Conservation (phyloP, 1,284 basidiomycete species). For the Anthracocystis walkeri region DNA sequence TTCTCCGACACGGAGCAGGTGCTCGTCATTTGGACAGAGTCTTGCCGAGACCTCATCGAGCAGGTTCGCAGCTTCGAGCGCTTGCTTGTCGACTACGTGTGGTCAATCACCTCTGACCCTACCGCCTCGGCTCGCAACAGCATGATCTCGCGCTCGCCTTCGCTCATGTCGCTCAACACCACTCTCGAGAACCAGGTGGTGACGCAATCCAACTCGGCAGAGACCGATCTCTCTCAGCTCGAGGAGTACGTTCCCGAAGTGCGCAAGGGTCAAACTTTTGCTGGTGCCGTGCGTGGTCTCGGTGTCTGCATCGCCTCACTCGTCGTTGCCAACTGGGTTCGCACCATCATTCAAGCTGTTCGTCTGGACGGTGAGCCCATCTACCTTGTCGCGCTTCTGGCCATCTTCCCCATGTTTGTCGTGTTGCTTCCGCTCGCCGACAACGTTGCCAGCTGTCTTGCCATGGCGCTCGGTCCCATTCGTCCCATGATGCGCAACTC, state of each 20-base stretch:
- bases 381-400: slow-evolving; percentile 26
- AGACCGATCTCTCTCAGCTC: slow-evolving; percentile 17
- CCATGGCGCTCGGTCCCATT: slow-evolving; percentile 72
- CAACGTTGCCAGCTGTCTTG: slow-evolving; percentile 72
- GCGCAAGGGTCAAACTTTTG: slow-evolving; percentile 17
- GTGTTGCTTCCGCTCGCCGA: slow-evolving; percentile 73
- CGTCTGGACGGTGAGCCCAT: slow-evolving; percentile 26
- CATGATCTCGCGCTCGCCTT: slow-evolving; percentile 34
- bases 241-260: slow-evolving; percentile 24
- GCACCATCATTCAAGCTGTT: slow-evolving; percentile 27
- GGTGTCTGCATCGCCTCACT: slow-evolving; percentile 29
- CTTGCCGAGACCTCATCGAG: slow-evolving; percentile 72
- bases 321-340: slow-evolving; percentile 33
- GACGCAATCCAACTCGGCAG: slow-evolving; percentile 12
- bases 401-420: slow-evolving; percentile 26
- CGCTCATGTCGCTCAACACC: slow-evolving; percentile 32
- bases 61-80: slow-evolving; percentile 76
- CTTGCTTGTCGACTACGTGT: slow-evolving; percentile 82
- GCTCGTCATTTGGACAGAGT: slow-evolving; percentile 80
- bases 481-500: slow-evolving; percentile 74
- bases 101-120: slow-evolving; percentile 70
- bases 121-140: slow-evolving; percentile 31
- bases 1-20: slow-evolving; percentile 83
- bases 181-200: slow-evolving; percentile 23
- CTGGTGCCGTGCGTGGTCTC: slow-evolving; percentile 29